A percentile compares a stretch with the other conserved stretches of the same genome.
Conservation (phyloP, 768 basidiomycete genomes). For the Gymnopilus junonius region DNA sequence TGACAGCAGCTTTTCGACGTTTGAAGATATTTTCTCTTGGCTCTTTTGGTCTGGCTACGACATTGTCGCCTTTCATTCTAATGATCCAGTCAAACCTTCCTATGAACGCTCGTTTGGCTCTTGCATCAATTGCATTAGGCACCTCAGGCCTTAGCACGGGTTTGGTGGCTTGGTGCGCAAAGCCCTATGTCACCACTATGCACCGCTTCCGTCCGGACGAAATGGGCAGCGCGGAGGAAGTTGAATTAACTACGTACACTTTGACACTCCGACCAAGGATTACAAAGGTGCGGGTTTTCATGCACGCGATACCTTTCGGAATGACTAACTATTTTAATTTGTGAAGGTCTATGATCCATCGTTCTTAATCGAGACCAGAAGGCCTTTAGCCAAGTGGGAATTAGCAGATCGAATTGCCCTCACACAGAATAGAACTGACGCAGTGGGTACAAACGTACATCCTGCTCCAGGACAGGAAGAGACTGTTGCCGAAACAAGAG, state of each 20-base stretch:
- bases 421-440: slow-evolving; percentile 39
- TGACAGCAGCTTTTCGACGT: slow-evolving; percentile 71
- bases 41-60: slow-evolving; percentile 70
- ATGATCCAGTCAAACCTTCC: slow-evolving; percentile 81
- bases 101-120: slow-evolving; percentile 62
- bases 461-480: slow-evolving; percentile 60
- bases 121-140: slow-evolving; percentile 71
- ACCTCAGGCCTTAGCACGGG: slow-evolving; percentile 78
- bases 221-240: slow-evolving; percentile 48
- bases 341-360: slow-evolving; percentile 68
- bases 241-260: slow-evolving; percentile 75
- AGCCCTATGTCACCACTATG: slow-evolving; percentile 74
- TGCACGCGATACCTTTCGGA: neutral
- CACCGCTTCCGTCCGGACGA: slow-evolving; percentile 51
- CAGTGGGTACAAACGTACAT: slow-evolving; percentile 31
- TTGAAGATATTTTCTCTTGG: slow-evolving; percentile 85
- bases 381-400: slow-evolving; percentile 84
- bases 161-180: slow-evolving; percentile 71
- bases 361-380: slow-evolving; percentile 66
- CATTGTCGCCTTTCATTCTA: slow-evolving; percentile 82
- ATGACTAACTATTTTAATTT: neutral
- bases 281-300: slow-evolving; percentile 53
- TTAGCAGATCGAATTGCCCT: slow-evolving; percentile 60
- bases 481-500: slow-evolving; percentile 78
- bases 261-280: slow-evolving; percentile 60